Percentiles rank a stretch among this genome's conserved stretches.
These are phyloP conservation scores for Hemileia vastatrix DNA, from an alignment of 1,284 basidiomycete species.

Conservation along the genomic window DNA sequence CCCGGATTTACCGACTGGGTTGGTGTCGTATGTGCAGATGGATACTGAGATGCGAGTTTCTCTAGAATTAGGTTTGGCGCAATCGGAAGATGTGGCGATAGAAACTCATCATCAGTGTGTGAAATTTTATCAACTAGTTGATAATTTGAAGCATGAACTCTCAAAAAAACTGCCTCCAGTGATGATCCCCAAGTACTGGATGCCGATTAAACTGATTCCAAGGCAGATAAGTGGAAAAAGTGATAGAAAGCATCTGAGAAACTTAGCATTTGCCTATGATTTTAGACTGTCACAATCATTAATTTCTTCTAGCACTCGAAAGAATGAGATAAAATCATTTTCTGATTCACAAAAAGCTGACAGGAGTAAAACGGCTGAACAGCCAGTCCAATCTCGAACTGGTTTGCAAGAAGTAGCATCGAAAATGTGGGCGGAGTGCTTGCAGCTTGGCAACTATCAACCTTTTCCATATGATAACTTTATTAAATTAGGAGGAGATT, in stretches of 20 bases:
- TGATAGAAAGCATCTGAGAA: slow-evolving; percentile 26
- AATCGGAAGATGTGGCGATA: neutral
- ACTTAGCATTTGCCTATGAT: slow-evolving; percentile 18
- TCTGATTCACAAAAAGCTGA: too few relatives aligned
- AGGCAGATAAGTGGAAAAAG: slow-evolving; percentile 32
- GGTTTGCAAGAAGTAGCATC: slow-evolving; percentile 24
- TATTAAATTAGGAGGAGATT: slow-evolving; percentile 32
- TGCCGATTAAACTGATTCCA: slow-evolving; percentile 28
- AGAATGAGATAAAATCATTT: neutral
- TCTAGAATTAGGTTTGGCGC: too few relatives aligned
- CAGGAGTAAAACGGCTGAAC: too few relatives aligned
- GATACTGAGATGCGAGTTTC: neutral
- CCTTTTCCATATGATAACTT: slow-evolving; percentile 29
- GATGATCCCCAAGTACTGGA: slow-evolving; percentile 33
- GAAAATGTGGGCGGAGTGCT: slow-evolving; percentile 26
- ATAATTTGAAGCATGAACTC: slow-evolving; percentile 18
- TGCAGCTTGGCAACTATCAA: neutral
- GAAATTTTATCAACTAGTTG: slow-evolving; percentile 22
- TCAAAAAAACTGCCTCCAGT: slow-evolving; percentile 23
- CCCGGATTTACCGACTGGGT: slow-evolving; percentile 17
- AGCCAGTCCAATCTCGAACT: neutral
- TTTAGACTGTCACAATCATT: slow-evolving; percentile 11
- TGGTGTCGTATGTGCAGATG: slow-evolving; percentile 25
- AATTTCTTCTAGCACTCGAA: neutral
- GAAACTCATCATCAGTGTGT: slow-evolving; percentile 5